Evolutionary conservation across 2,329 filamentous ascomycete species (phyloP).

Genomic region (Nemania bipapillata): DNA sequence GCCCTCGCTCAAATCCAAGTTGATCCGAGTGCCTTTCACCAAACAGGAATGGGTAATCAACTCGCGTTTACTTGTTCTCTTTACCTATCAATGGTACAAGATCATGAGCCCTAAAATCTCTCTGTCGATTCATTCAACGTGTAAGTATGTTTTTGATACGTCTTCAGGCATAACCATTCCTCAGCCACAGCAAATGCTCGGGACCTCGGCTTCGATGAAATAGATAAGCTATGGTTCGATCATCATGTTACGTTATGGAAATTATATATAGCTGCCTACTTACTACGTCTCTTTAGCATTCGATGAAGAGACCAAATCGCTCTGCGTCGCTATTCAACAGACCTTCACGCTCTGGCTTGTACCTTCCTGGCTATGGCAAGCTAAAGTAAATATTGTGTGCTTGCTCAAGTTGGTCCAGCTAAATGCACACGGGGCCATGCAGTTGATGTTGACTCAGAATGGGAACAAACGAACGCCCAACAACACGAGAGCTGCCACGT

Average conservation of each 20-base stretch:
- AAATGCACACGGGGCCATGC: constrained; percentile 41
- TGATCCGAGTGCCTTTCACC: constrained; percentile 54
- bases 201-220: not conserved
- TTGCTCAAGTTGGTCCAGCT: constrained; percentile 70
- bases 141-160: constrained; percentile 50
- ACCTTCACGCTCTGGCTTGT: constrained; percentile 81
- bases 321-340: constrained; percentile 80
- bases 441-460: not conserved
- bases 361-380: constrained; percentile 71
- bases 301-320: constrained; percentile 71
- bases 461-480: constrained; percentile 35
- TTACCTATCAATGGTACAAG: constrained; percentile 85
- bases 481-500: constrained; percentile 40
- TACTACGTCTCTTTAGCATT: constrained; percentile 62
- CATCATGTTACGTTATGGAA: not conserved
- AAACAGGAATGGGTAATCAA: constrained; percentile 55
- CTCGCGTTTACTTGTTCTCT: constrained; percentile 73
- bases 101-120: constrained; percentile 80
- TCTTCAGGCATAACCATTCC: too few species aligned
- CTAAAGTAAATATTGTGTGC: constrained; percentile 73
- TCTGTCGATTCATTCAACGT: constrained; percentile 69
- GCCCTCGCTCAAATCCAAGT: constrained; percentile 60
- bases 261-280: not conserved
- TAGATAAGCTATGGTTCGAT: not conserved
- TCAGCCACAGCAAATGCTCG: too few species aligned